Evolutionary conservation across 257 asterid genomes (phyloP).

Genomic region (Sherardia arvensis): DNA sequence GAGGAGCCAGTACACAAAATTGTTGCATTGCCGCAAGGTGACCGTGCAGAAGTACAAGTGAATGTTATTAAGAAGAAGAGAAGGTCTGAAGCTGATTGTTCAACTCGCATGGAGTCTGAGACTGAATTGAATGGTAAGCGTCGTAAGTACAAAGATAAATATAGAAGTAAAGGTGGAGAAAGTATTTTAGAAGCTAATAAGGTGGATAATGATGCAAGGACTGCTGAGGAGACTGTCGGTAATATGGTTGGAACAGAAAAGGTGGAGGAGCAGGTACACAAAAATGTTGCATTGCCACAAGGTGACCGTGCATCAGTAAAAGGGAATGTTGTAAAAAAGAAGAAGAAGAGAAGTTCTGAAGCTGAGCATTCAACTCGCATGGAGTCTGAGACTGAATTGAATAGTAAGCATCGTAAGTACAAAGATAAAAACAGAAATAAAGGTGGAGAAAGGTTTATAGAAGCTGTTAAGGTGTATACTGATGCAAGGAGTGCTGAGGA

Average conservation of each 20-base stretch:
- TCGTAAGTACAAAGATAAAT: background rate
- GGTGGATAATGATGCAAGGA: background rate
- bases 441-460: too few species aligned
- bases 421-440: too few species aligned
- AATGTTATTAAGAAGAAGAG: slow-evolving; percentile 17
- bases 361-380: slow-evolving; percentile 12
- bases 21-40: slow-evolving; percentile 21
- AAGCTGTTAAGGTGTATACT: too few species aligned
- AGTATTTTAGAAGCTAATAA: too few species aligned
- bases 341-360: slow-evolving; percentile 25
- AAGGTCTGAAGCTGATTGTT: background rate
- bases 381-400: slow-evolving; percentile 17
- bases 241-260: slow-evolving; percentile 19
- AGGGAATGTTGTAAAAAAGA: slow-evolving; percentile 15
- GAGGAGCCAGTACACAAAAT: slow-evolving; percentile 22
- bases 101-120: too few species aligned
- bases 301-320: slow-evolving; percentile 13
- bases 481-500: too few species aligned
- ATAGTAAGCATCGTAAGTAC: background rate
- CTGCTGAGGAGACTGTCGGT: slow-evolving; percentile 7
- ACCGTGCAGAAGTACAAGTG: slow-evolving; percentile 6
- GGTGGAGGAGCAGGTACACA: slow-evolving; percentile 19
- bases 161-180: too few species aligned
- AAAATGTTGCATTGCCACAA: slow-evolving; percentile 22
- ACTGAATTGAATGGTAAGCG: too few species aligned